Conservation (phyloP, 129 eudicot species). For the Helichrysum umbraculigerum region DNA sequence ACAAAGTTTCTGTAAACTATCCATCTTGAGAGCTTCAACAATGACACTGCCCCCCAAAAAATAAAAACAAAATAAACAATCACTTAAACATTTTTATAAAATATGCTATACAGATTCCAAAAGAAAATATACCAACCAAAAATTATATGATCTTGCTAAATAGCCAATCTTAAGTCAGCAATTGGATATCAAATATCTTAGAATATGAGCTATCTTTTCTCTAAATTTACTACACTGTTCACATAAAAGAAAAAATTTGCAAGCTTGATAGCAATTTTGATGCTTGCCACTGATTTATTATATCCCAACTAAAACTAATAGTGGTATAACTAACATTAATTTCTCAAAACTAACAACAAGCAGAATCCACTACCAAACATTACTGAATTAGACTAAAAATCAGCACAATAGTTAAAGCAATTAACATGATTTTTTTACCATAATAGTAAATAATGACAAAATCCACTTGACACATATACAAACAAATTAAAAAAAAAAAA, state of each 20-base stretch:
- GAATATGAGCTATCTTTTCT: conserved; percentile 9
- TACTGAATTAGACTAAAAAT: conserved; percentile 9
- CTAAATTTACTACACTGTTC: conserved; percentile 18
- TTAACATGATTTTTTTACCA: conserved; percentile 7
- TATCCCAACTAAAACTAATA: not conserved
- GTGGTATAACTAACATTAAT: conserved; percentile 22
- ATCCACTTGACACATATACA: conserved; percentile 15
- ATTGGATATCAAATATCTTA: not conserved
- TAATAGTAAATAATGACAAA: not conserved
- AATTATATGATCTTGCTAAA: conserved; percentile 13
- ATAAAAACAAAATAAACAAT: not conserved
- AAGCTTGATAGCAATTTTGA: conserved; percentile 8
- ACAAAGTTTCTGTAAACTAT: conserved; percentile 96
- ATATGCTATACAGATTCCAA: conserved; percentile 2
- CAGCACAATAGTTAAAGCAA: not conserved
- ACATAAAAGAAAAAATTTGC: not conserved
- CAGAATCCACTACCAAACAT: conserved; percentile 22
- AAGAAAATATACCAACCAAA: conserved; percentile 5
- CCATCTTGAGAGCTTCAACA: conserved; percentile 97
- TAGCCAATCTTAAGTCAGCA: conserved; percentile 17
- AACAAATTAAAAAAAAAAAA: not conserved
- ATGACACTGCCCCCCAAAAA: conserved; percentile 83
- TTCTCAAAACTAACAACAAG: conserved; percentile 26
- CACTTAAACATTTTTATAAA: not conserved
- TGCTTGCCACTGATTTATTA: conserved; percentile 13